Evolutionary conservation across 108 stramenopile genomes (phyloP), one percentile per base, ranked within the genome.

Genomic region (Nannochloropsis oceanica): DNA sequence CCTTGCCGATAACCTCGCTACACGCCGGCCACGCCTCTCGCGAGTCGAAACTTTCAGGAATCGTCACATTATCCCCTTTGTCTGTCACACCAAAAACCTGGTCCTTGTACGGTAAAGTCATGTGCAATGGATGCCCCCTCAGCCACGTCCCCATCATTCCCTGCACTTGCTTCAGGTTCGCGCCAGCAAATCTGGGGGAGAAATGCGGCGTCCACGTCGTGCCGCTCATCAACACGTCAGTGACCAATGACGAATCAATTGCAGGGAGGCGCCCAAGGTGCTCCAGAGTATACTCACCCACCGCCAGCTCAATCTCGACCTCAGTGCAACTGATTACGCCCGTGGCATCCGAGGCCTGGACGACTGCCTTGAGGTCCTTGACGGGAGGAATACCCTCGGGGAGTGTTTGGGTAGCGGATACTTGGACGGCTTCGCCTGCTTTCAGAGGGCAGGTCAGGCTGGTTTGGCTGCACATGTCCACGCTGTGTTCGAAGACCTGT

Each of bases 1-100:
- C 89, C 8, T 80, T 89, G 79, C 92, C 92, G 42, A 88, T 91
- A 26, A 92, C 42, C 18, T 43, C 85, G 24, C 87, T 84, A 83
- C 92, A 92, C 73, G 84, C 88, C n/a, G 91, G 90, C 87, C 91
- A 92, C 10, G 88, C 90, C 14, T 86, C 89, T 82, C 90, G 87
- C 12, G 84, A 87, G 43, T 92, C 92, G 84, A 92, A 92, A 50
- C 25, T 73, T 0, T 81, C 85, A 8, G 90, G 90, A 42, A 91
- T 87, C 9, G 90, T 89, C 8, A 27, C 24, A 18, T 43, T 22
- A 46, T 44, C 80, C 12, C 20, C 9, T 0, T 73, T 9, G 22
- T n/a, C 22, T 10, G 59, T n/a, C 59, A 10, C 59, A 0, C 59
- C 59, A 18, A 73, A n/a, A 18, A 73, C 59, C n/a, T n/a, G 18